Evolutionary conservation across 495 filamentous ascomycete genomes (phyloP), one percentile per base, ranked within the genome.

Genomic region (Tuber borchii): DNA sequence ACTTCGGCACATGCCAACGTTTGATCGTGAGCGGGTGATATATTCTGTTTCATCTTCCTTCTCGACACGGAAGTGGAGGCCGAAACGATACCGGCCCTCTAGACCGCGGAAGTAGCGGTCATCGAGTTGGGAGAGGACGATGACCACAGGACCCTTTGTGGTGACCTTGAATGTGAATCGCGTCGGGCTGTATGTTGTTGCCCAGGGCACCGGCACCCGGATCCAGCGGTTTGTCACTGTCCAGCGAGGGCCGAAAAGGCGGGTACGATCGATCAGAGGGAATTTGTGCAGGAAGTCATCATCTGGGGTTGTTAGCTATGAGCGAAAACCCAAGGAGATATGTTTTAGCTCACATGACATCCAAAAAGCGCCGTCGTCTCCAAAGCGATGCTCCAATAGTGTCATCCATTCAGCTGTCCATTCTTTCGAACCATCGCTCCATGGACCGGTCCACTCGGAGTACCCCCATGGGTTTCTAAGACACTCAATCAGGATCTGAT

Each of bases 351-450:
- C 70, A 80, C 78, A 82, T 51, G 87, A 86, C 74, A 90, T 90
- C 88, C 88, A 90, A 75, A 89, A 90, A 7, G 85, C 90, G 3
- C 93, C 94, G 81, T 97, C 95, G 80, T 97, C 91, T 44, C 95
- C 94, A 83, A 97, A 97, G 56, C 87, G 89, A 79, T 97, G 93
- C 42, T 88, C 86, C 1, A 97, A 87, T 74, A 90, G 90, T 65
- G 88, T 83, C 87, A 97, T 90, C 93, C 93, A 96, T 80, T 96
- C 90, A 0, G 92, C 85, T 2, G 93, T 97, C 93, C 95, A 97
- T 84, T 97, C 90, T 80, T 94, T 93, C 12, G 91, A 94, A 34
- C 95, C 85, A 72, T 86, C 85, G 81, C 91, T 92, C 92, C 93
- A 96, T 7, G 93, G 84, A 9, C 92, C 91, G 19, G 86, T 90